A percentile compares a stretch with the other conserved stretches of the same genome.
Conservation (phyloP, 495 filamentous ascomycete species). For the Staphylotrichum longicolle region DNA sequence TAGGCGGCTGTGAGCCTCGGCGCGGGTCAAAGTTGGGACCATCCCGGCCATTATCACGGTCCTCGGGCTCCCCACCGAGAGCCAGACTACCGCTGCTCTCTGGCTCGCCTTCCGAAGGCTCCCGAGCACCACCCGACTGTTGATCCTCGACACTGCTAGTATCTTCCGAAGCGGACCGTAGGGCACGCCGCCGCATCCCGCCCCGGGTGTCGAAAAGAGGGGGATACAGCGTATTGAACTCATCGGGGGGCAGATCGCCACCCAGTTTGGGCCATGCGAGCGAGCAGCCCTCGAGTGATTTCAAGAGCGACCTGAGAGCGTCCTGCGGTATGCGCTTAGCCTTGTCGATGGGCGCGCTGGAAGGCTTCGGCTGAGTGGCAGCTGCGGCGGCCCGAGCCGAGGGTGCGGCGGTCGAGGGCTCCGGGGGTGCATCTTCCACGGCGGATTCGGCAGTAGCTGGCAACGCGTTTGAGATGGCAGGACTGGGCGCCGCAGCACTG, state of each 20-base stretch:
- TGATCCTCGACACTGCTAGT: constrained; percentile 56
- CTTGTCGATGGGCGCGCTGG: constrained; percentile 17
- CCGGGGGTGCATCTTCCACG: constrained; percentile 25
- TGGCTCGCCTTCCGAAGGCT: constrained; percentile 51
- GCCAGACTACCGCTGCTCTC: constrained; percentile 82
- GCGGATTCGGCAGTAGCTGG: constrained; percentile 50
- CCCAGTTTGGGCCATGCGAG: constrained; percentile 31
- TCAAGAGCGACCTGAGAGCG: constrained; percentile 33
- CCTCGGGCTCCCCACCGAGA: constrained; percentile 87
- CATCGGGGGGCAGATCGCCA: constrained; percentile 30
- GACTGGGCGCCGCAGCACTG: constrained; percentile 77
- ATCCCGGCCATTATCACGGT: constrained; percentile 56
- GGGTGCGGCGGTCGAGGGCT: constrained; percentile 11
- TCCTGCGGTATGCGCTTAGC: constrained; percentile 24
- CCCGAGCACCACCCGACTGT: constrained; percentile 41
- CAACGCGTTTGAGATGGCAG: constrained; percentile 62
- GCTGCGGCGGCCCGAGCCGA: constrained; percentile 5
- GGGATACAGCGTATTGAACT: constrained; percentile 48
- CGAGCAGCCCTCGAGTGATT: constrained; percentile 34
- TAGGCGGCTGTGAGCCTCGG: constrained; percentile 67
- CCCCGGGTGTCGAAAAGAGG: constrained; percentile 78
- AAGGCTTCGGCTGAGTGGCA: constrained; percentile 3
- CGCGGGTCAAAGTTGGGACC: constrained; percentile 51
- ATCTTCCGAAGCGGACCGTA: constrained; percentile 64
- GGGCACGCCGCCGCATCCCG: constrained; percentile 68